phyloP scores from a whole-genome alignment of 129 eudicot genomes.

The Smallanthus sonchifolius region DNA sequence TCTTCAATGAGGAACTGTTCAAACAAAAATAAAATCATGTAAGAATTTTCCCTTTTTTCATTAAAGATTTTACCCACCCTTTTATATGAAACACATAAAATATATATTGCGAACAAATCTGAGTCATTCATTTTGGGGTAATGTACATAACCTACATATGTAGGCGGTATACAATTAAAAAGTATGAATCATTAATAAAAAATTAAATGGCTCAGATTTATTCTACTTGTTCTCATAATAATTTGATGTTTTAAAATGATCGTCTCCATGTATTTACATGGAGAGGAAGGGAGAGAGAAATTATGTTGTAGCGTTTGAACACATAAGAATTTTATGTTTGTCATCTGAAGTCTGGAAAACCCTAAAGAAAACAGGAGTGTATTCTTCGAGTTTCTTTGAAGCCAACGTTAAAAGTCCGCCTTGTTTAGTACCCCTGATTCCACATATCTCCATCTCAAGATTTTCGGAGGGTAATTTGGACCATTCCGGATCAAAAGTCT shows the following conservation, averaged over 20 bases:
- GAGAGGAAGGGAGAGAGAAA: not conserved
- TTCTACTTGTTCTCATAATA: no score
- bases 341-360: slow-evolving; percentile 34
- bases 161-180: no score
- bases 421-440: slow-evolving; percentile 37
- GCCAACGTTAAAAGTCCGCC: slow-evolving; percentile 56
- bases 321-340: slow-evolving; percentile 45
- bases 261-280: no score
- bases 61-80: no score
- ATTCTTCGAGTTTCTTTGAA: slow-evolving; percentile 47
- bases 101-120: no score
- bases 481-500: slow-evolving; percentile 56
- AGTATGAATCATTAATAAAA: no score
- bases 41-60: no score
- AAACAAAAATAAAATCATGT: not conserved
- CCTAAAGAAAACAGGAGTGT: slow-evolving; percentile 50
- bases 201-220: no score
- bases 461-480: slow-evolving; percentile 17
- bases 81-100: no score
- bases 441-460: slow-evolving; percentile 47
- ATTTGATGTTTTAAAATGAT: no score
- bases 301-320: slow-evolving; percentile 47
- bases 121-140: no score
- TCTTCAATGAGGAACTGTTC: slow-evolving; percentile 28
- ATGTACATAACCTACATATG: no score